phyloP scores from a whole-genome alignment of 2,329 filamentous ascomycete species.

The Aphanocladium album region DNA sequence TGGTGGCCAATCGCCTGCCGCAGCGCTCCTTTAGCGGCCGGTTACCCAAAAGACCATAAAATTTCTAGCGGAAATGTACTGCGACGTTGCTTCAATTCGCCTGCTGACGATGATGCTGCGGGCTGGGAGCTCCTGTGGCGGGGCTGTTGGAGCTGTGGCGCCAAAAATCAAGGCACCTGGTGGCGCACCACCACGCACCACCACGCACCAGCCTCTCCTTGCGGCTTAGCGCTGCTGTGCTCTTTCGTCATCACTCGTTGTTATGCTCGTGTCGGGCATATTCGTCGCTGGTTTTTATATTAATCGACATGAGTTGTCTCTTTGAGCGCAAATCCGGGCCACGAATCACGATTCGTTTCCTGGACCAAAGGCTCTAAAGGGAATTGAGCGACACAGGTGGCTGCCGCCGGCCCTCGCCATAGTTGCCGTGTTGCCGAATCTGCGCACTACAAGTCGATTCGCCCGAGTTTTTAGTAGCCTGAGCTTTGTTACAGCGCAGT shows the following conservation, averaged over 20 bases:
- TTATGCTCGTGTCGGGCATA: neutral
- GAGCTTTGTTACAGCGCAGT: too few species aligned
- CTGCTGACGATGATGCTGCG: neutral
- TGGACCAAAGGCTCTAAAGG: too few species aligned
- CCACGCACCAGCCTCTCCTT: neutral
- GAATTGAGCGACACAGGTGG: neutral
- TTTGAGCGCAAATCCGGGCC: neutral
- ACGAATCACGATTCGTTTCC: neutral
- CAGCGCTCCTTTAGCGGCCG: too few species aligned
- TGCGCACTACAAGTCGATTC: too few species aligned
- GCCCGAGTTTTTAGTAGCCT: too few species aligned
- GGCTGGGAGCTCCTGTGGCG: neutral
- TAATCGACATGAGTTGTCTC: neutral
- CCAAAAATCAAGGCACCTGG: constrained; percentile 1
- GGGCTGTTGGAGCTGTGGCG: neutral
- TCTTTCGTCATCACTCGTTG: neutral
- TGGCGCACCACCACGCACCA: neutral
- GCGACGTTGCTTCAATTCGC: too few species aligned
- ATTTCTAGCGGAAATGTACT: too few species aligned
- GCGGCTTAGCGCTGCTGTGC: neutral
- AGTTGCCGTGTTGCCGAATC: neutral
- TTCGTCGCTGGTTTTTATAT: neutral
- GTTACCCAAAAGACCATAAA: too few species aligned
- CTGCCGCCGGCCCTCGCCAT: neutral
- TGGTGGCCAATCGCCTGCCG: neutral